Percentiles rank a stretch among this genome's conserved stretches.
Evolutionary conservation across 768 basidiomycete genomes (phyloP).

Genomic region (Mycena epipterygia): DNA sequence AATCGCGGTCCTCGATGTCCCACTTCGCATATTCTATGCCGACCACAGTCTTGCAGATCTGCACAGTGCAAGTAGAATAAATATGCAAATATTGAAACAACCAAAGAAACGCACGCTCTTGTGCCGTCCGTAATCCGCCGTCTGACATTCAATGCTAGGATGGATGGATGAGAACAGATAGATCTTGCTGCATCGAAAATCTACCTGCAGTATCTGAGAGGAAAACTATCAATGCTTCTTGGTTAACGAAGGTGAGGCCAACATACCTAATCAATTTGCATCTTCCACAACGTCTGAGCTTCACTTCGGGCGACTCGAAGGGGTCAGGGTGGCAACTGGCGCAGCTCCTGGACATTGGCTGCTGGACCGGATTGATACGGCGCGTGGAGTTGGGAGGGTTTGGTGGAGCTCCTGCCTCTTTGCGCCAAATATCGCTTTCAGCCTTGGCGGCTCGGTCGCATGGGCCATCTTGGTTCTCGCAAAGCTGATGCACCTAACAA

Average conservation of each 20-base stretch:
- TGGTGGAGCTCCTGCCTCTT: not conserved
- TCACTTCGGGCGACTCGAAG: conserved; percentile 5
- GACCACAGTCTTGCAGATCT: conserved; percentile 20
- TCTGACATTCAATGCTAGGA: conserved; percentile 13
- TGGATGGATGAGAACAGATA: not conserved
- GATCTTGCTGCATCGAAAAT: not conserved
- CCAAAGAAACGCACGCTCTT: not conserved
- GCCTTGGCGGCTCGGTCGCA: conserved; percentile 24
- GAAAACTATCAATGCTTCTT: not conserved
- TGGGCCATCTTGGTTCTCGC: conserved; percentile 21
- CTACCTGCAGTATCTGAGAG: conserved; percentile 26
- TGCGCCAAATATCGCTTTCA: conserved; percentile 25
- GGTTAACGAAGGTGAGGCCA: not conserved
- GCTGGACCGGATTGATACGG: conserved; percentile 10
- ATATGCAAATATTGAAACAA: not conserved
- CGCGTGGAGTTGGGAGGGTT: conserved; percentile 21
- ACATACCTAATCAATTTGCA: conserved; percentile 20
- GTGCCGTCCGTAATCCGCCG: conserved; percentile 16
- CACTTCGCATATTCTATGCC: conserved; percentile 16
- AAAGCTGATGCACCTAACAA: conserved; percentile 19
- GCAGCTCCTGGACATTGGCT: conserved; percentile 24
- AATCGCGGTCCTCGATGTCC: conserved; percentile 21
- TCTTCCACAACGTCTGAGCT: conserved; percentile 19
- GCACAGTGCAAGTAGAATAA: not conserved
- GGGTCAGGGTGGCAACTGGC: conserved; percentile 23